phyloP scores from a whole-genome alignment of 345 rosid genomes.

The Bruguiera parviflora region DNA sequence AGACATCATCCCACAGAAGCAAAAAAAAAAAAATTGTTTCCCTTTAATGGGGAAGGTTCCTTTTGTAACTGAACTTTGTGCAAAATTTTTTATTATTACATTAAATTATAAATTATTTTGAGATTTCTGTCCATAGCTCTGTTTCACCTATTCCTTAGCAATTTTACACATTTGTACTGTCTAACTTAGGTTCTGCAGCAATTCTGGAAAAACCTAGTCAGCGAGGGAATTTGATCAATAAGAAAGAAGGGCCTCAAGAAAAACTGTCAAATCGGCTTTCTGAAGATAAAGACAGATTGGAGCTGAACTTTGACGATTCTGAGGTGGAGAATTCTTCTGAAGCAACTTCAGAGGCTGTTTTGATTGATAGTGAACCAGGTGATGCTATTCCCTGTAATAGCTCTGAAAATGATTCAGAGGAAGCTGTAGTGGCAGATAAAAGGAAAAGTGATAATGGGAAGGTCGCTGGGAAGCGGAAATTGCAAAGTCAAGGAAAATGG shows the following conservation, averaged over 20 bases:
- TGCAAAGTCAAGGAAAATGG: constrained; percentile 93
- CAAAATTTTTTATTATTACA: neutral
- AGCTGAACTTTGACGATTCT: constrained; percentile 29
- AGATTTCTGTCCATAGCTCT: neutral
- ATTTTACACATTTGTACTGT: neutral
- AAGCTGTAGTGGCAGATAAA: constrained; percentile 23
- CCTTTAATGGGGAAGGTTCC: too few species aligned
- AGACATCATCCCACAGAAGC: too few species aligned
- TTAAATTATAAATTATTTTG: neutral
- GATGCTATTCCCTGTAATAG: constrained; percentile 22
- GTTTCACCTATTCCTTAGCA: neutral
- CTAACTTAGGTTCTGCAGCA: constrained; percentile 30
- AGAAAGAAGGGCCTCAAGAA: constrained; percentile 27
- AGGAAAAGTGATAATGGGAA: constrained; percentile 41
- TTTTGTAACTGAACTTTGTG: too few species aligned
- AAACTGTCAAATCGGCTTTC: constrained; percentile 29
- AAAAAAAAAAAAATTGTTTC: too few species aligned
- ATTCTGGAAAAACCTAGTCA: constrained; percentile 35
- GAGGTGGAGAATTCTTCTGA: constrained; percentile 35
- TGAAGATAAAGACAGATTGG: constrained; percentile 30
- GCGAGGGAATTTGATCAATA: constrained; percentile 16
- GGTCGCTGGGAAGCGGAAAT: constrained; percentile 61
- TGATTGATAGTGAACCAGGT: constrained; percentile 31
- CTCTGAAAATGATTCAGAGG: constrained; percentile 36
- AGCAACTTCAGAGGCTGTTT: constrained; percentile 38